Evolutionary conservation across 345 rosid species (phyloP).

Genomic region (Populus deltoides): DNA sequence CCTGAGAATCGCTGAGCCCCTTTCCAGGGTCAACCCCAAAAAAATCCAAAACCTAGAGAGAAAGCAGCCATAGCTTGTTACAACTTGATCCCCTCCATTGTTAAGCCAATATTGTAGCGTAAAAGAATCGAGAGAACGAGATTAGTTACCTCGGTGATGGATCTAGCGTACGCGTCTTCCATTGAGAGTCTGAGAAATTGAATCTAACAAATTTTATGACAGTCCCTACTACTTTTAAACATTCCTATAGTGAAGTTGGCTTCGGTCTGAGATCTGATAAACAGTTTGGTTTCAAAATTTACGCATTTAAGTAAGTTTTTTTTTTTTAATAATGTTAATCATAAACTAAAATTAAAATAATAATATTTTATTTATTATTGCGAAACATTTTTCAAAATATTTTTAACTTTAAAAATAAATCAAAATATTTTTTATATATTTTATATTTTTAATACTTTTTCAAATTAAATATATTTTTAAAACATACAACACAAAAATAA

Average conservation of each 20-base stretch:
- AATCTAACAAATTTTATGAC: not conserved
- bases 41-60: constrained; percentile 76
- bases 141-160: constrained; percentile 71
- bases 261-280: not conserved
- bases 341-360: no score
- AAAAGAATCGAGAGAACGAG: not conserved
- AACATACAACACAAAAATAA: no score
- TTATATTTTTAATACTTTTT: no score
- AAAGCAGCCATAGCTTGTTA: not conserved
- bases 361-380: no score
- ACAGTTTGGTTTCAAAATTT: not conserved
- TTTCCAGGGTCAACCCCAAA: constrained; percentile 70
- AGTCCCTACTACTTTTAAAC: not conserved
- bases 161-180: constrained; percentile 97
- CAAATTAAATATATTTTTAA: no score
- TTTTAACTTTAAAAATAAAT: no score
- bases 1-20: constrained; percentile 93
- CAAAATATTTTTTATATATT: no score
- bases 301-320: no score
- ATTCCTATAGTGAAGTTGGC: not conserved
- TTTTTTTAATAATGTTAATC: no score
- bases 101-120: not conserved
- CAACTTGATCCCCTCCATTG: no score
- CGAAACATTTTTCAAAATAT: no score
- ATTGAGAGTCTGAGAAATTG: constrained; percentile 31